A percentile compares a stretch with the other conserved stretches of the same genome.
Conservation (phyloP, 768 basidiomycete genomes). For the Leccinellum rugosiceps region DNA sequence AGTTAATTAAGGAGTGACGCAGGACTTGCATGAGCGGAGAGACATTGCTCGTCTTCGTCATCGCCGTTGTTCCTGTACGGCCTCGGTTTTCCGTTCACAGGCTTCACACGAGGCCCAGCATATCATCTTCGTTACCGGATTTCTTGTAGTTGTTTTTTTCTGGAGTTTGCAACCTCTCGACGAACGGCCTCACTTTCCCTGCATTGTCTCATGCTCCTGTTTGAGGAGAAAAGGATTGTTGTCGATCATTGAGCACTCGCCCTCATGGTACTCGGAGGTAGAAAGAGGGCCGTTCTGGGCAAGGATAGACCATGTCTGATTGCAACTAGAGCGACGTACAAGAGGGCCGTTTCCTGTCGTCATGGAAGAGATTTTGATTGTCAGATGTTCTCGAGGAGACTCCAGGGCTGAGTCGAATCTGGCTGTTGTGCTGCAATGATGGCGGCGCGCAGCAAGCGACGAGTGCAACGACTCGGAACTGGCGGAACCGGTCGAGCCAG, state of each 20-base stretch:
- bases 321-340: conserved; percentile 20
- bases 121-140: conserved; percentile 42
- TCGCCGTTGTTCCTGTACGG: conserved; percentile 29
- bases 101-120: conserved; percentile 15
- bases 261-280: conserved; percentile 27
- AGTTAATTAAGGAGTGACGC: conserved; percentile 20
- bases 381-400: conserved; percentile 18
- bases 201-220: background rate
- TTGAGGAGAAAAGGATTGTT: conserved; percentile 13
- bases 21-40: conserved; percentile 17
- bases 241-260: conserved; percentile 31
- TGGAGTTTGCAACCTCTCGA: conserved; percentile 40
- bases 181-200: conserved; percentile 22
- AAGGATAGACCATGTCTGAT: conserved; percentile 16
- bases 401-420: conserved; percentile 10
- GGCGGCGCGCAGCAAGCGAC: too few relatives aligned
- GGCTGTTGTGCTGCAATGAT: background rate
- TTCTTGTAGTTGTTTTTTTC: conserved; percentile 43
- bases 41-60: conserved; percentile 27
- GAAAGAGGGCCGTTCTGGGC: conserved; percentile 27
- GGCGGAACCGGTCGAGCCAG: too few relatives aligned
- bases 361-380: conserved; percentile 24
- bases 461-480: too few relatives aligned
- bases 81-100: conserved; percentile 18
- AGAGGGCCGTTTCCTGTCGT: conserved; percentile 4